These are phyloP conservation scores for Triticum aestivum DNA, from an alignment of 176 grass and related monocot genomes.

Conservation along the genomic window DNA sequence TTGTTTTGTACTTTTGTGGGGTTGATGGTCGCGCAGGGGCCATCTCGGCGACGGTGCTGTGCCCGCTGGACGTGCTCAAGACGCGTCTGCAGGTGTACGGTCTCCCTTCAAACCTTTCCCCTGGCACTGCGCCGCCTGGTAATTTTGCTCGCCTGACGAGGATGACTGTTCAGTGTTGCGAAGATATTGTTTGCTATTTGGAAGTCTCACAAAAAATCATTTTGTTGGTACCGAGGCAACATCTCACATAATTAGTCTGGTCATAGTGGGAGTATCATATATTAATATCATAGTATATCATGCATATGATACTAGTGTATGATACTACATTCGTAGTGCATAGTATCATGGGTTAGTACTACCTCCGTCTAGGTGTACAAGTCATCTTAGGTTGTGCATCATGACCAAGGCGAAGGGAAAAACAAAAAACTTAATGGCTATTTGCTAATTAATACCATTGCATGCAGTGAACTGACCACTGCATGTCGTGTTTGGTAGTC, in stretches of 20 bases:
- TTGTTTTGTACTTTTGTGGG: neutral
- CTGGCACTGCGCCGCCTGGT: neutral
- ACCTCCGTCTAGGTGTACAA: too few relatives aligned
- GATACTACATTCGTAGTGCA: too few relatives aligned
- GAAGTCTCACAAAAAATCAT: neutral
- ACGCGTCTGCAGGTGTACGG: slow-evolving; percentile 92
- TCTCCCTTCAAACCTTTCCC: slow-evolving; percentile 40
- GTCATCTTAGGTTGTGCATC: too few relatives aligned
- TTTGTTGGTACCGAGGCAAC: neutral
- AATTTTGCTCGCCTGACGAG: neutral
- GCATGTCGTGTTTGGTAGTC: too few relatives aligned
- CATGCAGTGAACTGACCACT: too few relatives aligned
- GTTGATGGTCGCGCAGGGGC: slow-evolving; percentile 35
- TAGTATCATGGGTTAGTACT: too few relatives aligned
- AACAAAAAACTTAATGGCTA: too few relatives aligned
- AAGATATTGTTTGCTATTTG: neutral
- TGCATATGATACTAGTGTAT: too few relatives aligned
- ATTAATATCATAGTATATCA: too few relatives aligned
- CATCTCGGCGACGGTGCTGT: slow-evolving; percentile 76
- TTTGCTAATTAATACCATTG: too few relatives aligned
- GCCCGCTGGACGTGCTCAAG: slow-evolving; percentile 92
- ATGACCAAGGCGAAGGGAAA: too few relatives aligned
- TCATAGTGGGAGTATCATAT: too few relatives aligned
- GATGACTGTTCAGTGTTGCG: neutral
- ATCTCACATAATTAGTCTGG: neutral